phyloP scores from a whole-genome alignment of 1,284 basidiomycete species.

The Vanrija sp. region DNA sequence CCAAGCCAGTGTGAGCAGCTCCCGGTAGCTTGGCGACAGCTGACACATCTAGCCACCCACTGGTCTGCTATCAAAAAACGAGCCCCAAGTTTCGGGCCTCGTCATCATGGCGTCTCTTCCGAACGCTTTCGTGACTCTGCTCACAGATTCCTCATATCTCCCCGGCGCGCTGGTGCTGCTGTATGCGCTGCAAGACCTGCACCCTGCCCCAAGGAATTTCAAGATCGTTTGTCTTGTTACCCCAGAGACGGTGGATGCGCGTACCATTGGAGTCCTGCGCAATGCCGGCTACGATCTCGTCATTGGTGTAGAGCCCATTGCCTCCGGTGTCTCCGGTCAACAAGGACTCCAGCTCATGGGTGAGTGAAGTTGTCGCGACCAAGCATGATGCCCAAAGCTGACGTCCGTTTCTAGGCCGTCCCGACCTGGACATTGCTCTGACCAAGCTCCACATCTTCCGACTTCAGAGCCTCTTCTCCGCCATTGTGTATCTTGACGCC shows the following conservation, averaged over 20 bases:
- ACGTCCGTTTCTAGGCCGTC: conserved; percentile 63
- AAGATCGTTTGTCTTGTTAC: conserved; percentile 90
- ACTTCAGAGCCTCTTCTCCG: conserved; percentile 71
- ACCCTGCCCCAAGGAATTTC: conserved; percentile 63
- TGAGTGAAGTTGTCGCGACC: conserved; percentile 51
- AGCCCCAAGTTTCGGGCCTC: too few relatives aligned
- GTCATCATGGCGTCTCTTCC: conserved; percentile 14
- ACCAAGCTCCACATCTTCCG: conserved; percentile 96
- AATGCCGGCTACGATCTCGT: conserved; percentile 73
- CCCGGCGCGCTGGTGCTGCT: conserved; percentile 84
- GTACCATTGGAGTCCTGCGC: conserved; percentile 73
- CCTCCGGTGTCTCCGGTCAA: conserved; percentile 53
- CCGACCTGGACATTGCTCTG: conserved; percentile 83
- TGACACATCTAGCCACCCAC: too few relatives aligned
- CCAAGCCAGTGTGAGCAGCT: too few relatives aligned
- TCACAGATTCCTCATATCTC: conserved; percentile 86
- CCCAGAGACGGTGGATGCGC: conserved; percentile 85
- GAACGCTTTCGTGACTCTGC: conserved; percentile 76
- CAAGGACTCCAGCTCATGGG: conserved; percentile 74
- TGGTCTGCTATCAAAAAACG: too few relatives aligned
- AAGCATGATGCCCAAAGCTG: conserved; percentile 2
- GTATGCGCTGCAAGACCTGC: conserved; percentile 75
- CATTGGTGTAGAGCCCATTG: conserved; percentile 84
- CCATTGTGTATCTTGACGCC: conserved; percentile 92
- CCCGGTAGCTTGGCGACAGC: too few relatives aligned